phyloP scores from a whole-genome alignment of 2,329 filamentous ascomycete genomes.

The Lachnellula arida region DNA sequence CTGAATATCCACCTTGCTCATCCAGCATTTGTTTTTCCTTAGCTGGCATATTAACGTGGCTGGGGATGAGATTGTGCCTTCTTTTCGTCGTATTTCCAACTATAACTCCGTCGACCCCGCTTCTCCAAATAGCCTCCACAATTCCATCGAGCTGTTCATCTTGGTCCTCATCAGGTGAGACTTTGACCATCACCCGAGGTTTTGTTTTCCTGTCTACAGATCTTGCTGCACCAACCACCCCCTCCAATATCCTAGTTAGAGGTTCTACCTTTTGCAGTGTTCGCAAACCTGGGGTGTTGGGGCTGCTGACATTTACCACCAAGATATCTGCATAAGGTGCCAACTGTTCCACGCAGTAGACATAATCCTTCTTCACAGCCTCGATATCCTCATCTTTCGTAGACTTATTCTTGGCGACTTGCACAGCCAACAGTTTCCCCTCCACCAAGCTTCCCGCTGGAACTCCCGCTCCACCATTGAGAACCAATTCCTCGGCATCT shows the following conservation, averaged over 20 bases:
- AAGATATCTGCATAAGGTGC: constrained; percentile 89
- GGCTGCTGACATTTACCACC: constrained; percentile 97
- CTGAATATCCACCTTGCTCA: constrained; percentile 85
- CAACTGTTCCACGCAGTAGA: constrained; percentile 80
- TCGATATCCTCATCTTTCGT: constrained; percentile 81
- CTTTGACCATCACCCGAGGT: constrained; percentile 93
- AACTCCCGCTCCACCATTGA: constrained; percentile 72
- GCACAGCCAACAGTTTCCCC: constrained; percentile 79
- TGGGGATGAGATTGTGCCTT: constrained; percentile 65
- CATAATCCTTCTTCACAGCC: constrained; percentile 76
- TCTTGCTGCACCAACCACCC: constrained; percentile 76
- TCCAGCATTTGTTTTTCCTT: constrained; percentile 64
- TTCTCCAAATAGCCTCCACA: constrained; percentile 74
- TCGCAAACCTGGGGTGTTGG: constrained; percentile 88
- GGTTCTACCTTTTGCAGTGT: constrained; percentile 82
- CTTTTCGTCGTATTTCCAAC: constrained; percentile 96
- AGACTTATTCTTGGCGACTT: constrained; percentile 94
- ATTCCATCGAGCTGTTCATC: constrained; percentile 83
- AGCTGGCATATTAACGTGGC: constrained; percentile 57
- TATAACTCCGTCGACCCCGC: constrained; percentile 90
- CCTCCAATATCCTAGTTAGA: constrained; percentile 71
- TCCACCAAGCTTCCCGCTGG: constrained; percentile 74
- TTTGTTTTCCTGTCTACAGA: constrained; percentile 64
- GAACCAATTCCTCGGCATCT: constrained; percentile 62
- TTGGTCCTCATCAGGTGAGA: constrained; percentile 90